These are phyloP conservation scores for Physcomitrium patens DNA, from an alignment of 225 moss, liverwort and hornwort genomes.

Conservation along the genomic window DNA sequence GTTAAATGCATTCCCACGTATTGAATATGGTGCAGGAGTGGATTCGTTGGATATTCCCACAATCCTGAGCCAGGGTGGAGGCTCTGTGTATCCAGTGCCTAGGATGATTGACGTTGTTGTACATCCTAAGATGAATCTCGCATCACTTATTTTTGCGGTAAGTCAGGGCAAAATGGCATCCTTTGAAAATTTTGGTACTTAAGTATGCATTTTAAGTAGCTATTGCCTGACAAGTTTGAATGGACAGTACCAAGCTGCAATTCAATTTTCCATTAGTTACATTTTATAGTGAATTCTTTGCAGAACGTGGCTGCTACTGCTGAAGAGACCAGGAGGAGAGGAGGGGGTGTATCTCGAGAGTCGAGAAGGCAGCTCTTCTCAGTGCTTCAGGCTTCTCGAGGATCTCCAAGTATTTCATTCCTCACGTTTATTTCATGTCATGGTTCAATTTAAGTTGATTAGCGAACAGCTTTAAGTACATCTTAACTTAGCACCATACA, in stretches of 20 bases:
- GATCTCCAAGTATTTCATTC: constrained; percentile 72
- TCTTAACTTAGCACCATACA: not conserved
- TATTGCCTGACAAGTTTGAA: constrained; percentile 4
- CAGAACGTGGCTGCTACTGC: constrained; percentile 78
- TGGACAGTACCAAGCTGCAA: constrained; percentile 1
- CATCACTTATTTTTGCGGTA: constrained; percentile 92
- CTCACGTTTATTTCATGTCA: constrained; percentile 15
- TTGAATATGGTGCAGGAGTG: constrained; percentile 65
- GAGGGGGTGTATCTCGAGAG: constrained; percentile 82
- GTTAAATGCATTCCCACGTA: constrained; percentile 22
- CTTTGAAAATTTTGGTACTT: not conserved
- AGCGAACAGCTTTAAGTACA: constrained; percentile 7
- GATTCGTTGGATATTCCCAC: constrained; percentile 90
- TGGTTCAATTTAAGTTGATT: constrained; percentile 16
- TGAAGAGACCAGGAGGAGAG: constrained; percentile 82
- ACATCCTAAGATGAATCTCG: constrained; percentile 95
- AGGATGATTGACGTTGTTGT: constrained; percentile 86
- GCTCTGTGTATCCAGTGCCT: constrained; percentile 89
- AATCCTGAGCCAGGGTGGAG: constrained; percentile 83
- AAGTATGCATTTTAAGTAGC: constrained; percentile 19
- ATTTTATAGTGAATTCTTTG: constrained; percentile 18
- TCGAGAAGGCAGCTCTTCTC: constrained; percentile 94
- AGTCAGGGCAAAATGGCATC: constrained; percentile 2
- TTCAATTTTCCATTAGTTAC: constrained; percentile 10
- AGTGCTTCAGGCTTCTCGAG: constrained; percentile 93